These are phyloP conservation scores for Cairneyella variabilis DNA, from an alignment of 495 filamentous ascomycete genomes.

Conservation along the genomic window DNA sequence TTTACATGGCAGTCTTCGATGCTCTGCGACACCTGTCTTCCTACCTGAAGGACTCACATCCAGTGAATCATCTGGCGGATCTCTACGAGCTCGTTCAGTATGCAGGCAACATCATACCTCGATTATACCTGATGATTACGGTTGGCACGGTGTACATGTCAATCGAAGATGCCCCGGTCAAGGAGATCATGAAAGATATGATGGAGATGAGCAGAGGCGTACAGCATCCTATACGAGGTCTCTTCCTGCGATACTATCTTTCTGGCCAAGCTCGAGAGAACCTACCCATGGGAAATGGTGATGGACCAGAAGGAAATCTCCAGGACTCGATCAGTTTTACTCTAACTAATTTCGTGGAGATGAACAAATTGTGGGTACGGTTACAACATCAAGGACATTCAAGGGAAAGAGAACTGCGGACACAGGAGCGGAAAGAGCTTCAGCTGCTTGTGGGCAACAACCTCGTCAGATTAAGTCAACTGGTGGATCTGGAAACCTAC, in stretches of 20 bases:
- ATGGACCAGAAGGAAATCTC: conserved; percentile 94
- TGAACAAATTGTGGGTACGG: conserved; percentile 99
- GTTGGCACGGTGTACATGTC: conserved; percentile 99
- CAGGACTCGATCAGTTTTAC: conserved; percentile 97
- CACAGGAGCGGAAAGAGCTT: conserved; percentile 90
- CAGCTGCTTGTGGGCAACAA: conserved; percentile 96
- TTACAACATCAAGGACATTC: conserved; percentile 97
- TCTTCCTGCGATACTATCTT: conserved; percentile 94
- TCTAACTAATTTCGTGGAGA: conserved; percentile 97
- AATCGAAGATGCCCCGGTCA: conserved; percentile 95
- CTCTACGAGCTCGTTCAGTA: conserved; percentile 99
- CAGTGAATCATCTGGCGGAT: conserved; percentile 95
- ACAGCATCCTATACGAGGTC: conserved; percentile 89
- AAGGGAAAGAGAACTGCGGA: conserved; percentile 85
- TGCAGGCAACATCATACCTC: conserved; percentile 95
- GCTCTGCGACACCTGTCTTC: conserved; percentile 93
- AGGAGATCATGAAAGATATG: conserved; percentile 99
- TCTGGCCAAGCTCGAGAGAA: conserved; percentile 89
- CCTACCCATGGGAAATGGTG: conserved; percentile 73
- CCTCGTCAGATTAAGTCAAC: conserved; percentile 87
- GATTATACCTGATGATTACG: conserved; percentile 97
- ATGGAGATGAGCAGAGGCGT: conserved; percentile 99
- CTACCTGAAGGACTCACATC: conserved; percentile 94
- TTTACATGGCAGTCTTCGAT: conserved; percentile 99
- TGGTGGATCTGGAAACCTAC: conserved; percentile 92